These are phyloP conservation scores for Lithohypha guttulata DNA, from an alignment of 2,329 filamentous ascomycete species.

Conservation along the genomic window DNA sequence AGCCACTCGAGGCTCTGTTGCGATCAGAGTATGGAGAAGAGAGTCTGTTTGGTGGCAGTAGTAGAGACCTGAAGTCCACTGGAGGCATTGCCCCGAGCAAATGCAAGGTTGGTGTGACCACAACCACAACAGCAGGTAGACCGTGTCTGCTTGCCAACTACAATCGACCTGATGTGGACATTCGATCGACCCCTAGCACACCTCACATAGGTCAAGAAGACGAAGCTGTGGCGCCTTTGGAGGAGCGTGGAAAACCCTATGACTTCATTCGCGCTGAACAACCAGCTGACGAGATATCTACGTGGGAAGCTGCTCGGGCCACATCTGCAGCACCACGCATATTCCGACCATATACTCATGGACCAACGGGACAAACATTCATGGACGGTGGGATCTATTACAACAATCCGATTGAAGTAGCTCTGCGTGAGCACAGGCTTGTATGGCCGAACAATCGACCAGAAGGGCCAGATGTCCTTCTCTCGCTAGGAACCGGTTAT, in stretches of 20 bases:
- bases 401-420: neutral
- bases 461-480: conserved; percentile 23
- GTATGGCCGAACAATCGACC: conserved; percentile 28
- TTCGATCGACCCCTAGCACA: conserved; percentile 17
- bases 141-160: conserved; percentile 38
- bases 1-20: neutral
- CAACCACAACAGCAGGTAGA: conserved; percentile 31
- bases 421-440: neutral
- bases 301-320: conserved; percentile 44
- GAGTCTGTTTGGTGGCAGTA: neutral
- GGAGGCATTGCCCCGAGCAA: conserved; percentile 25
- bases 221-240: no score
- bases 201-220: no score
- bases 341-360: conserved; percentile 44
- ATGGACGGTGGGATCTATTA: neutral
- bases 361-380: conserved; percentile 31
- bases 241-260: no score
- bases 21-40: neutral
- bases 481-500: conserved; percentile 26
- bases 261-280: conserved; percentile 32
- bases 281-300: conserved; percentile 32
- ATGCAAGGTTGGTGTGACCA: conserved; percentile 34
- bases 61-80: conserved; percentile 12
- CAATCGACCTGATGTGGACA: conserved; percentile 26
- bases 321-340: conserved; percentile 41